These are phyloP conservation scores for Sphagnum magellanicum DNA, from an alignment of 228 moss, liverwort and hornwort genomes.

Conservation along the genomic window DNA sequence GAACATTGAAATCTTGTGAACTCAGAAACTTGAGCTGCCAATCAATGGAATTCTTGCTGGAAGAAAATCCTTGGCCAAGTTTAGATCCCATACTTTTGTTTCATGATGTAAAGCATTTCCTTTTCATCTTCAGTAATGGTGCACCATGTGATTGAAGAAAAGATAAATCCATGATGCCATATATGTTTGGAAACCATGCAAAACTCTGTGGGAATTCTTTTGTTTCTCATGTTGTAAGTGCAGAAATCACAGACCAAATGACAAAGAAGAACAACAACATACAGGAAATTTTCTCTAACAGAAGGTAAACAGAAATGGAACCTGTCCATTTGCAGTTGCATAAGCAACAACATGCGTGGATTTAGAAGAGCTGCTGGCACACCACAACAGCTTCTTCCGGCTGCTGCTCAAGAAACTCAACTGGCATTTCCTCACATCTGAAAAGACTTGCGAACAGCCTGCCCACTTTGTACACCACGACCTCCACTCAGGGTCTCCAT, in stretches of 20 bases:
- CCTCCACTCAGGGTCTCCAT: constrained; percentile 2
- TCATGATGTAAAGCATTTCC: neutral
- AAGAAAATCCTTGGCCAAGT: neutral
- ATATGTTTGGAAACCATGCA: neutral
- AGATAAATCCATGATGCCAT: neutral
- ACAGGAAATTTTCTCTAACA: neutral
- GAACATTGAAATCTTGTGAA: neutral
- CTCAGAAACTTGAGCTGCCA: neutral
- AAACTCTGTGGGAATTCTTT: neutral
- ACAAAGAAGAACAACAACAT: neutral
- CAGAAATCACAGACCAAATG: neutral
- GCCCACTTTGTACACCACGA: neutral
- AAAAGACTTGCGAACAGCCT: neutral
- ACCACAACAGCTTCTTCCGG: neutral
- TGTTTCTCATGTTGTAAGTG: neutral
- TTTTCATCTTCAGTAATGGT: neutral
- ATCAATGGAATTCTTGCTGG: neutral
- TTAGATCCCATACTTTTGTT: neutral
- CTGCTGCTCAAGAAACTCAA: neutral
- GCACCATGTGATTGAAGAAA: neutral
- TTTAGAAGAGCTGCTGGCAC: neutral
- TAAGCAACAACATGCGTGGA: constrained; percentile 14
- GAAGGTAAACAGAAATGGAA: constrained; percentile 4
- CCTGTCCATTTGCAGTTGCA: constrained; percentile 31
- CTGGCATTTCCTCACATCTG: neutral